Evolutionary conservation across 768 basidiomycete species (phyloP).

Genomic region (Trametes villosa): DNA sequence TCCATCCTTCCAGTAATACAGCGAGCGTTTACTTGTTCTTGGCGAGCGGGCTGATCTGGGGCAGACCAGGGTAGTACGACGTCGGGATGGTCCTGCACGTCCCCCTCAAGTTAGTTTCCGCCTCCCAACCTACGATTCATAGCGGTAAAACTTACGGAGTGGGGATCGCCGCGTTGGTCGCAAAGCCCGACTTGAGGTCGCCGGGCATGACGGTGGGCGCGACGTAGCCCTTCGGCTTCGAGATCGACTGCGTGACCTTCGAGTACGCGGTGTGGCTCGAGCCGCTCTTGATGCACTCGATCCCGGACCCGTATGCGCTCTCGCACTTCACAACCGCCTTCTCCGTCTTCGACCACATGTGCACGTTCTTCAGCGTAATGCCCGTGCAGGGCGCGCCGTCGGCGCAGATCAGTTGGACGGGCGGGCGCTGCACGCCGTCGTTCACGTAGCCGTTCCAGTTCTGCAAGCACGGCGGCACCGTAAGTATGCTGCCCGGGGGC

Average conservation of each 20-base stretch:
- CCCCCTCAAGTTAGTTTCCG: not conserved
- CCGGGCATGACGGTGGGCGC: conserved; percentile 33
- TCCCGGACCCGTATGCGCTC: conserved; percentile 34
- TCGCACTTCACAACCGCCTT: conserved; percentile 34
- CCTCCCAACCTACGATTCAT: not conserved
- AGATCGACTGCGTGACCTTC: conserved; percentile 27
- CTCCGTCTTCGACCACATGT: conserved; percentile 34
- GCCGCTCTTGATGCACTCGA: conserved; percentile 30
- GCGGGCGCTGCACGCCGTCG: conserved; percentile 31
- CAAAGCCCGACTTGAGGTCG: conserved; percentile 30
- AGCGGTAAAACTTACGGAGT: conserved; percentile 27
- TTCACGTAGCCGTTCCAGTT: conserved; percentile 35
- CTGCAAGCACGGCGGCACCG: conserved; percentile 6
- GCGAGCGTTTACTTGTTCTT: conserved; percentile 12
- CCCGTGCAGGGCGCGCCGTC: conserved; percentile 33
- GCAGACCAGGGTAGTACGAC: conserved; percentile 31
- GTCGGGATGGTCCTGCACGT: conserved; percentile 31
- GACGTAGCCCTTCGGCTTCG: conserved; percentile 32
- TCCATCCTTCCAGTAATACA: not conserved
- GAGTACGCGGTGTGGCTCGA: conserved; percentile 28
- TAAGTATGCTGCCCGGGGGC: not conserved
- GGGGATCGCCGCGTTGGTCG: conserved; percentile 29
- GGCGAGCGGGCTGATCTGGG: conserved; percentile 31
- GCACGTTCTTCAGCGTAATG: conserved; percentile 34
- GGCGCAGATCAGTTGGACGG: conserved; percentile 33